Conservation (phyloP, 1,284 basidiomycete species). For the Cutaneotrichosporon mucoides region DNA sequence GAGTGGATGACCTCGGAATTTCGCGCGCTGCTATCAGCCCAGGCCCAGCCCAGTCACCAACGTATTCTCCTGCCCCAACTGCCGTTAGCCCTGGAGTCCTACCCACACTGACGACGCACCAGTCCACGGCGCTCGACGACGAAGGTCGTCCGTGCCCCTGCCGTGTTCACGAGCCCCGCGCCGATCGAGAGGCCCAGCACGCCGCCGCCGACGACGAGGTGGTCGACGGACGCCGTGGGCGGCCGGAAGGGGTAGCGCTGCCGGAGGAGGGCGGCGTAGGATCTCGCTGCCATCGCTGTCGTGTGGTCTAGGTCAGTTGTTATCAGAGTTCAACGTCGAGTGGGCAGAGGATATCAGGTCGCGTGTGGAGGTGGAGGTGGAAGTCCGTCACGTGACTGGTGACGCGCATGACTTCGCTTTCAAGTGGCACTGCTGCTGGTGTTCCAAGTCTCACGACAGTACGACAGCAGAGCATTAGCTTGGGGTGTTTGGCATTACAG, state of each 20-base stretch:
- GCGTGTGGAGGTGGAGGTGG: neutral
- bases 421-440: too few species aligned
- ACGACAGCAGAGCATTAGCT: too few species aligned
- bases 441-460: too few species aligned
- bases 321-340: too few species aligned
- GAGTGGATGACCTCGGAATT: constrained; percentile 97
- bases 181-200: constrained; percentile 84
- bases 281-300: constrained; percentile 1
- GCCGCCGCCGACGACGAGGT: constrained; percentile 88
- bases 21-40: constrained; percentile 60
- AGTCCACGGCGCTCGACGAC: constrained; percentile 73
- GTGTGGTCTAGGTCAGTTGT: too few species aligned
- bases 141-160: constrained; percentile 72
- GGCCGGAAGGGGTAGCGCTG: constrained; percentile 50
- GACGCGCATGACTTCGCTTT: too few species aligned
- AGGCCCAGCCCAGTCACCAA: constrained; percentile 35
- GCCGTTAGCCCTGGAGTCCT: constrained; percentile 2
- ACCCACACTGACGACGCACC: constrained; percentile 2
- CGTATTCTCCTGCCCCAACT: constrained; percentile 76
- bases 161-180: constrained; percentile 61
- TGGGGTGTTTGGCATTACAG: too few species aligned
- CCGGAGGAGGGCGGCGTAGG: constrained; percentile 13
- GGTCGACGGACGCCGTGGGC: constrained; percentile 76
- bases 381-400: neutral
- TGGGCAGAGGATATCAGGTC: neutral